A percentile compares a stretch with the other conserved stretches of the same genome.
Conservation (phyloP, 306 rosid genomes). For the Vigna nakashimae region DNA sequence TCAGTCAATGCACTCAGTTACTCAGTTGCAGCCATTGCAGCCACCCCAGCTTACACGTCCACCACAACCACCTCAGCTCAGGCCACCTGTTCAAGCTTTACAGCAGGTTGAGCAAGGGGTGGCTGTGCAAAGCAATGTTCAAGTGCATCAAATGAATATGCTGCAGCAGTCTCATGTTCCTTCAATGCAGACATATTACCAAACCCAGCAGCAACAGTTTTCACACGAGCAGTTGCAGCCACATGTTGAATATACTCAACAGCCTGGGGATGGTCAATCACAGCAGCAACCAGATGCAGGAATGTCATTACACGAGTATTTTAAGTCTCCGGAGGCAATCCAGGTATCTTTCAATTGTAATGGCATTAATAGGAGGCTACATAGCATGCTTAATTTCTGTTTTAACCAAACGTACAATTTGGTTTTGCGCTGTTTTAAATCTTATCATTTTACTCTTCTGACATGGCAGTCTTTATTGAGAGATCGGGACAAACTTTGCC, state of each 20-base stretch:
- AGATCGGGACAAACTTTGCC: constrained; percentile 92
- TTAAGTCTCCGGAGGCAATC: constrained; percentile 97
- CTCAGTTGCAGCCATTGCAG: constrained; percentile 95
- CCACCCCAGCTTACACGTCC: constrained; percentile 98
- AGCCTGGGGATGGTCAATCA: constrained; percentile 53
- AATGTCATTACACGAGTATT: constrained; percentile 86
- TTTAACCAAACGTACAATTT: constrained; percentile 2
- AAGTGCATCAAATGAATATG: constrained; percentile 69
- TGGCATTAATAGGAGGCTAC: not conserved
- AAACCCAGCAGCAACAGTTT: constrained; percentile 55
- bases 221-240: constrained; percentile 53
- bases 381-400: not conserved
- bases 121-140: constrained; percentile 64
- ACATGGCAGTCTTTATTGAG: constrained; percentile 83
- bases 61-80: constrained; percentile 93
- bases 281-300: constrained; percentile 76
- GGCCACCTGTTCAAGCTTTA: constrained; percentile 82
- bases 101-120: constrained; percentile 78
- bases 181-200: constrained; percentile 71
- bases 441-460: constrained; percentile 43
- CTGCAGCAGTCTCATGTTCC: constrained; percentile 81
- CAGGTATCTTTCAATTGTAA: constrained; percentile 63
- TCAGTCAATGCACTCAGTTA: constrained; percentile 72
- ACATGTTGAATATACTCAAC: constrained; percentile 69
- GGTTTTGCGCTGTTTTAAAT: constrained; percentile 26